Base-by-base conservation (phyloP, 2,329 filamentous ascomycete genomes). In the Penicillium sp. region DNA sequence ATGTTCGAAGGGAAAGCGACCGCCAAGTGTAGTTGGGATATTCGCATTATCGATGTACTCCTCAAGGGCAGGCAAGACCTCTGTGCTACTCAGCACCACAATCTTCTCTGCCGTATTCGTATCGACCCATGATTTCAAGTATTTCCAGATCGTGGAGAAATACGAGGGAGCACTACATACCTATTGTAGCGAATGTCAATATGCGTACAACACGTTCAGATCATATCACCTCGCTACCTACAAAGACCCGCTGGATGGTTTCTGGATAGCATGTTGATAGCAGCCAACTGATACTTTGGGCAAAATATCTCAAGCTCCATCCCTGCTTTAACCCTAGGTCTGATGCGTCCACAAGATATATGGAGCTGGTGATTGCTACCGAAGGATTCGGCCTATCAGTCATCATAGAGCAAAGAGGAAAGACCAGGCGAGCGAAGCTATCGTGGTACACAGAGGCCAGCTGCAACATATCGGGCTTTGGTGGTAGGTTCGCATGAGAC, bases 201-300 rank as follows among this genome's bases (percentile, higher is more conserved):
- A 31, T 26, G 6, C 13, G 37, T 21, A 13, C n/a, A 19, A 35
- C 9, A 6, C 26, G 6, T 11, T 27, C 27, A 47, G 14, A 47
- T 41, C 3, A 43, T 27, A 13, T 31, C 19, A 48, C 10, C 27
- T 29, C 10, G 10, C 27, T 16, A 59, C 63, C 37, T 37, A 66
- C 65, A 46, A 62, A 63, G 9, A 68, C 56, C 22, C 50, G 48
- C 31, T 65, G 46, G 31, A 70, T 66, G 1, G 62, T 69, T 24
- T 70, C 67, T 0, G 68, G 68, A 53, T 67, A 70, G 33, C 67
- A 69, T 5, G 65, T 70, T 43, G 63, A 54, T 6, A 70, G n/a
- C 1, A 70, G 44, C 62, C 59, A 60, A 45, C 63, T 68, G 11
- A 64, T 59, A 19, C 66, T 61, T 24, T 60, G 58, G 0, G 64